Base-by-base conservation (phyloP, 257 asterid species). In the Marsdenia floribunda region DNA sequence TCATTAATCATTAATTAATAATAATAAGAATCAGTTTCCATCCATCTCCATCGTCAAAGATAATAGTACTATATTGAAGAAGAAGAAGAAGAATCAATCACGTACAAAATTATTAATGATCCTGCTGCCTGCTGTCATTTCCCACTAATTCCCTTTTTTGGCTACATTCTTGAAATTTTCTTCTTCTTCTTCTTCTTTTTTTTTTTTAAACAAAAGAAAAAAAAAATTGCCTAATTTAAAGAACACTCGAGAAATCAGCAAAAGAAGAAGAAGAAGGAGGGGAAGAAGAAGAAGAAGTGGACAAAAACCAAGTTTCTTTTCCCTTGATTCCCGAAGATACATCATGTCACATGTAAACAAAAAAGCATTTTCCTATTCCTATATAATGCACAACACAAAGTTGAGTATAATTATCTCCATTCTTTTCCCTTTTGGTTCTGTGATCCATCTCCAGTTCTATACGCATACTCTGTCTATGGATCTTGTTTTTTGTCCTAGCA, bases 271-370 rank as follows among this genome's bases (percentile, higher is more conserved):
- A 19, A 21, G n/a, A 52, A 52, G 4, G 9, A 21, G 65, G 1
- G 7, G 11, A 19, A 21, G n/a, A 55, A 55, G 26, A n/a, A 21
- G 22, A 55, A 11, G 33, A 15, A 72, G 15, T 24, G 37, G n/a
- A 72, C 5, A 35, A 22, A 53, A 5, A 42, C 1, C 21, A 52
- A 71, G 26, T 18, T 71, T 35, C 16, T 53, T 37, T 53, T 18
- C 35, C 67, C 53, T 42, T 54, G 33, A 37, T 18, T 54, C 65
- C 53, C 38, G 49, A 35, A 72, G 66, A 71, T 18, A 58, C 75
- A 71, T 40, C 67, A 37, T 38, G n/a, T 72, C 50, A 66, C 29
- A 38, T 55, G 33, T 29, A 29, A 29, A 29, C 33, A 29, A 55
- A 19, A 55, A 19, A 55, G 61, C 61, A 55, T 55, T 55, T 55